These are phyloP conservation scores for Cryptosporidium canis DNA, from an alignment of 169 alveolate genomes.

Conservation along the genomic window DNA sequence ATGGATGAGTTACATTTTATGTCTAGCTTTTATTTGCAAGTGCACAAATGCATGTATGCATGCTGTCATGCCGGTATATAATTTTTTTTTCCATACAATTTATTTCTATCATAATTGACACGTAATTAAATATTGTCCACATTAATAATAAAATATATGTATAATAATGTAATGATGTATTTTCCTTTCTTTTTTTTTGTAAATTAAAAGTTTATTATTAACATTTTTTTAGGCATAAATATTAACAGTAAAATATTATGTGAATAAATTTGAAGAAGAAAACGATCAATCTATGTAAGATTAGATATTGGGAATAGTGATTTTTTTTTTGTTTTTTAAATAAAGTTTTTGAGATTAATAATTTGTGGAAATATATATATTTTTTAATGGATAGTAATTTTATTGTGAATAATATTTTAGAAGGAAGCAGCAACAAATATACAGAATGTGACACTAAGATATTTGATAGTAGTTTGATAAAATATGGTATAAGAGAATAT, in stretches of 20 bases:
- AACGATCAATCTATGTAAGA: no score
- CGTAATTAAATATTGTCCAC: slow-evolving; percentile 28
- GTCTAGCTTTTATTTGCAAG: not conserved
- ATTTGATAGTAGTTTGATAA: not conserved
- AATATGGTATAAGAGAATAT: not conserved
- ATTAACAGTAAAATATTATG: no score
- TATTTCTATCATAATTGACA: slow-evolving; percentile 2
- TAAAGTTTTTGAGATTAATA: not conserved
- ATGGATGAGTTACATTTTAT: not conserved
- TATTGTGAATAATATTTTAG: not conserved
- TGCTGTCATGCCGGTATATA: not conserved
- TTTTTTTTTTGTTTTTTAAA: no score
- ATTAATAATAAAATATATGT: not conserved
- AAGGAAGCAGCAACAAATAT: not conserved
- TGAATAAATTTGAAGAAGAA: no score
- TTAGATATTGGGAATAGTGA: no score
- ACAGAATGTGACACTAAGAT: not conserved
- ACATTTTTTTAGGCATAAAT: not conserved
- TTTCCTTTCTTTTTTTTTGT: no score
- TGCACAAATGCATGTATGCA: not conserved
- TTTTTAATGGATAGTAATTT: not conserved
- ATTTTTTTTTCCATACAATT: no score
- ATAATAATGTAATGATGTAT: not conserved
- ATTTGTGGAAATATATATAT: not conserved
- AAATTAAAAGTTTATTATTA: no score